phyloP scores from a whole-genome alignment of 768 basidiomycete species.

The Suillus clintonianus region DNA sequence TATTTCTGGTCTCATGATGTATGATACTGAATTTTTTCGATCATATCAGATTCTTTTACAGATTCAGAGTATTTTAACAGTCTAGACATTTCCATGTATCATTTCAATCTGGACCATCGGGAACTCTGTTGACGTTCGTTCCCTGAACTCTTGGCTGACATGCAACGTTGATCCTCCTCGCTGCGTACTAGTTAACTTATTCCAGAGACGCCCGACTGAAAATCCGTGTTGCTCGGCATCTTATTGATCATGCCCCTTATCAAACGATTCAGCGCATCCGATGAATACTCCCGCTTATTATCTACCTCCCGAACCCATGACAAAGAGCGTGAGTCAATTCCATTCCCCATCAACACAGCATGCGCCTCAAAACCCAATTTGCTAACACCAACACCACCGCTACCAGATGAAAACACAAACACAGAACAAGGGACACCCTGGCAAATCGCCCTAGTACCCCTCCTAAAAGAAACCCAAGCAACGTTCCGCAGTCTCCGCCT shows the following conservation, averaged over 20 bases:
- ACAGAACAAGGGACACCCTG: neutral
- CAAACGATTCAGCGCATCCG: conserved; percentile 5
- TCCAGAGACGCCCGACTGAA: neutral
- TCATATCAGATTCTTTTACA: too few species aligned
- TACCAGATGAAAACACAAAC: neutral
- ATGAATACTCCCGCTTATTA: conserved; percentile 5
- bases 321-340: neutral
- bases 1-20: neutral
- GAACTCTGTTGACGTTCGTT: neutral
- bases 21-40: too few species aligned
- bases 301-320: neutral
- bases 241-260: conserved; percentile 8
- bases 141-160: neutral
- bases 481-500: conserved; percentile 3
- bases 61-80: neutral
- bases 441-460: neutral
- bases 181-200: neutral
- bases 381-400: neutral
- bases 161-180: neutral
- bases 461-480: conserved; percentile 4
- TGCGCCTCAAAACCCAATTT: neutral
- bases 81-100: neutral
- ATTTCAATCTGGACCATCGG: neutral
- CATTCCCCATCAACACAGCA: neutral
- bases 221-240: neutral